A percentile compares a stretch with the other conserved stretches of the same genome.
phyloP scores from a whole-genome alignment of 2,329 filamentous ascomycete species.

The Fusarium equiseti region DNA sequence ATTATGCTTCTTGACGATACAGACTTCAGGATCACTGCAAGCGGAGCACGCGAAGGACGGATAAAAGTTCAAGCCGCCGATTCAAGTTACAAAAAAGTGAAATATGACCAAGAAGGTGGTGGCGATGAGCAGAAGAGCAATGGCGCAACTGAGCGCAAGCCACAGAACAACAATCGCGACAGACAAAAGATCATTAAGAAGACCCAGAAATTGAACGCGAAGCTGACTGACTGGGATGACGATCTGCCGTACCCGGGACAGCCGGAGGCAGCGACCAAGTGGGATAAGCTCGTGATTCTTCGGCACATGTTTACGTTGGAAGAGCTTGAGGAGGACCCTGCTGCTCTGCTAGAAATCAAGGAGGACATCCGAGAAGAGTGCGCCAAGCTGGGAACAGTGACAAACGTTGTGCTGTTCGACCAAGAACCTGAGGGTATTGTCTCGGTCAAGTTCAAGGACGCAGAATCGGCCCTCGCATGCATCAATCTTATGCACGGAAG shows the following conservation, averaged over 20 bases:
- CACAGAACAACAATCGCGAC: slow-evolving; percentile 71
- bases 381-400: slow-evolving; percentile 85
- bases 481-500: slow-evolving; percentile 82
- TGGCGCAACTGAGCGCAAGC: slow-evolving; percentile 54
- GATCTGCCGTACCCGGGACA: slow-evolving; percentile 73
- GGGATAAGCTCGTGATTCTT: slow-evolving; percentile 86
- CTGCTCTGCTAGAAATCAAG: slow-evolving; percentile 88
- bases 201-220: slow-evolving; percentile 90
- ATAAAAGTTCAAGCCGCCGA: slow-evolving; percentile 90
- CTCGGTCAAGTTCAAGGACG: slow-evolving; percentile 82
- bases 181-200: slow-evolving; percentile 92
- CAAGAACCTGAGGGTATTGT: slow-evolving; percentile 86
- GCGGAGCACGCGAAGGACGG: slow-evolving; percentile 67
- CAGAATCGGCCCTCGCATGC: slow-evolving; percentile 78
- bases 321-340: slow-evolving; percentile 87
- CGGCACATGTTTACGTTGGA: slow-evolving; percentile 92
- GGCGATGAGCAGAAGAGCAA: slow-evolving; percentile 37
- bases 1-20: slow-evolving; percentile 85
- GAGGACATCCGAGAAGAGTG: slow-evolving; percentile 94
- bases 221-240: slow-evolving; percentile 95
- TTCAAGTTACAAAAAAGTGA: slow-evolving; percentile 89
- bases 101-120: slow-evolving; percentile 66
- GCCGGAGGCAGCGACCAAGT: slow-evolving; percentile 62
- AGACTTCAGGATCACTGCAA: slow-evolving; percentile 76
- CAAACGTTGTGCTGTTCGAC: slow-evolving; percentile 92